Evolutionary conservation across 2,329 filamentous ascomycete genomes (phyloP).

Genomic region (Plenodomus tracheiphilus): DNA sequence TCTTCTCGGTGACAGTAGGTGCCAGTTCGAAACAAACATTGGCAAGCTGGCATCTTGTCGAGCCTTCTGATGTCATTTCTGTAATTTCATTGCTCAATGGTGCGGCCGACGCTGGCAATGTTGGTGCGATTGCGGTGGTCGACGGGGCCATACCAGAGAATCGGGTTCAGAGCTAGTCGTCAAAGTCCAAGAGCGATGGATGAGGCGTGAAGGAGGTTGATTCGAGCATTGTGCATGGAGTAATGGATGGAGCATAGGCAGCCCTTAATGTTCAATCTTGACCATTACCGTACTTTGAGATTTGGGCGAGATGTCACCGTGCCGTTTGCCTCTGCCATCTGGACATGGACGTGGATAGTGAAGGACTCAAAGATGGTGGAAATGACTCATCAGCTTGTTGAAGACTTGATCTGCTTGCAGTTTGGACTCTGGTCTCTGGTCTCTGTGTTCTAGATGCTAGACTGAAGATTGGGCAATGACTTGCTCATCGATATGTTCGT

Average conservation of each 20-base stretch:
- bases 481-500: not conserved
- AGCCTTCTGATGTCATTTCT: conserved; percentile 85
- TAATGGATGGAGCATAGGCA: conserved; percentile 12
- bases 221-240: conserved; percentile 23
- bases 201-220: conserved; percentile 3
- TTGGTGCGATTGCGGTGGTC: conserved; percentile 46
- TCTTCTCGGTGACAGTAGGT: conserved; percentile 91
- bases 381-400: too few relatives aligned
- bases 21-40: conserved; percentile 90
- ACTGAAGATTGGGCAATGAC: too few relatives aligned
- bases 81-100: conserved; percentile 59
- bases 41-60: conserved; percentile 85
- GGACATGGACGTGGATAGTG: not conserved
- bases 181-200: not conserved
- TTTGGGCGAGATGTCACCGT: not conserved
- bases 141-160: conserved; percentile 45
- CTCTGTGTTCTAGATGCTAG: too few relatives aligned
- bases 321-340: not conserved
- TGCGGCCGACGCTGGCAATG: conserved; percentile 47
- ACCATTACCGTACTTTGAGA: not conserved
- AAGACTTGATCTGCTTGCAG: too few relatives aligned
- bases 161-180: conserved; percentile 17
- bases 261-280: not conserved
- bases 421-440: too few relatives aligned
- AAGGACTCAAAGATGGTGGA: not conserved